Evolutionary conservation across 2,329 filamentous ascomycete genomes (phyloP), one percentile per base, ranked within the genome.

Genomic region (Sclerotinia spermophila): DNA sequence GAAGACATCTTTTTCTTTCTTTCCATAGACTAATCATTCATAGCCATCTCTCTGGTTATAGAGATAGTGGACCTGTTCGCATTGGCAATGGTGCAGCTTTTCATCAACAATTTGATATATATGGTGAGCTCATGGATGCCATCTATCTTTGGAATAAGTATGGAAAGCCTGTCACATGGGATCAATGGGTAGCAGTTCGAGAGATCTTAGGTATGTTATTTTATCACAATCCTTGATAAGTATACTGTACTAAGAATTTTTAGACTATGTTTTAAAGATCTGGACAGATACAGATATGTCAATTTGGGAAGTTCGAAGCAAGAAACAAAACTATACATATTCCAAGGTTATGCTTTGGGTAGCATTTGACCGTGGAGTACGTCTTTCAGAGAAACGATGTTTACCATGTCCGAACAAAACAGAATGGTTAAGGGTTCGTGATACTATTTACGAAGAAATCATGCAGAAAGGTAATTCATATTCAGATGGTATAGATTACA

Each of bases 291-390:
- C 88, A 19, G 91, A 94, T 77, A 93, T 93, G 90, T 93, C 90
- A 3, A 94, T 94, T 76, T 94, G 91, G 92, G 92, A 94, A 79
- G 91, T 93, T 8, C 87, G 91, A 56, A 91, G 91, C 74, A 82
- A 89, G 76, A 91, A 91, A 78, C 91, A 93, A 79, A 87, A 93
- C 77, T 94, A 93, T 75, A 87, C 90, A 21, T 94, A 94, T 80
- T 92, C 89, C n/a, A 92, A 94, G 78, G 85, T 94, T 73, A 92
- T 94, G 89, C 84, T 94, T 33, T 94, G 91, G 92, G 92, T 94
- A 5, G 90, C 91, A 27, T 88, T 94, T 73, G 92, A 94, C 78
- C 88, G 91, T 7, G 91, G 89, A 15, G 81, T 94, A 19, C 90
- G 92, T 2, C 85, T 94, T 0, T 84, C 90, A 5, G 91, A 94